These are phyloP conservation scores for Ogataea pilisensis DNA, from an alignment of 805 yeast genomes.

Conservation along the genomic window DNA sequence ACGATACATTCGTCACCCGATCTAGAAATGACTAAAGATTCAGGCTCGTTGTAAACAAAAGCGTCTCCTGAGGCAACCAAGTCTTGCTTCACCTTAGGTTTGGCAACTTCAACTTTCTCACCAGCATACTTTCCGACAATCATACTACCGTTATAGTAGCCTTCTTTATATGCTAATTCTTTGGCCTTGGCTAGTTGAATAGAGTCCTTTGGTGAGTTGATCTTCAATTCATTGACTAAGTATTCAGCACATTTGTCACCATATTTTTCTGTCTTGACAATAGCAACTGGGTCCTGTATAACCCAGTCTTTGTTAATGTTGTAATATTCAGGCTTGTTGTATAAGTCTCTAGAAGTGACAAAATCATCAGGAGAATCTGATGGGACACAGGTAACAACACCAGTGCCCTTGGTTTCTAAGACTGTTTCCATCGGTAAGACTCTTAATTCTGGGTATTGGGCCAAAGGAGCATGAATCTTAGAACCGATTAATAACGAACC, in stretches of 20 bases:
- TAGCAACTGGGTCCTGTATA: conserved; percentile 61
- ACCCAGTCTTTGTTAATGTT: conserved; percentile 87
- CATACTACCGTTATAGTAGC: conserved; percentile 86
- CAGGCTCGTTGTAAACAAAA: conserved; percentile 93
- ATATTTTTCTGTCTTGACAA: conserved; percentile 76
- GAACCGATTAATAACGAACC: conserved; percentile 85
- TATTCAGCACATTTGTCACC: conserved; percentile 87
- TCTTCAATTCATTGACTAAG: conserved; percentile 81
- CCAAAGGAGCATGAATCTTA: conserved; percentile 78
- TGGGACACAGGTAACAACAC: conserved; percentile 98
- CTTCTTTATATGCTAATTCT: conserved; percentile 94
- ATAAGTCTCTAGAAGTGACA: conserved; percentile 78
- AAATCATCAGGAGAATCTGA: conserved; percentile 98
- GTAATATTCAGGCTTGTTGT: conserved; percentile 87
- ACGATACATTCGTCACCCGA: conserved; percentile 97
- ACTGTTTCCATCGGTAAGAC: conserved; percentile 98
- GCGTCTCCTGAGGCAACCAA: conserved; percentile 74
- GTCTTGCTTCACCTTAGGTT: conserved; percentile 80
- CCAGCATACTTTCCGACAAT: conserved; percentile 79
- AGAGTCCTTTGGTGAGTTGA: conserved; percentile 90
- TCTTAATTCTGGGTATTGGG: conserved; percentile 64
- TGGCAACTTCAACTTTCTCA: conserved; percentile 86
- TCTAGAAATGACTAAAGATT: conserved; percentile 82
- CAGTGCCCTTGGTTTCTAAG: conserved; percentile 93
- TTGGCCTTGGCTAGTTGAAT: conserved; percentile 87